phyloP scores from a whole-genome alignment of 164 flowering plant species.

The Vitis cinerea region DNA sequence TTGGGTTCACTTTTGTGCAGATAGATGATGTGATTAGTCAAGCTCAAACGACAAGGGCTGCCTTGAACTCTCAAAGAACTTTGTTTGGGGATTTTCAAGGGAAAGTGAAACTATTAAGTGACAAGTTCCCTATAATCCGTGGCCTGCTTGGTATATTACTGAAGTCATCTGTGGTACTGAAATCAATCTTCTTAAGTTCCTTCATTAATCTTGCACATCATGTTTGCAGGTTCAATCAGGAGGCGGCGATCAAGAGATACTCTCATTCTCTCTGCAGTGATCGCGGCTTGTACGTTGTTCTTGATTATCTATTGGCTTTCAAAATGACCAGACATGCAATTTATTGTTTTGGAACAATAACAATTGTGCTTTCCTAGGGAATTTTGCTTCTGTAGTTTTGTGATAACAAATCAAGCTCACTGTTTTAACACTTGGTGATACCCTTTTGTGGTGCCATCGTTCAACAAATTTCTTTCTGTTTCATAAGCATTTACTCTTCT shows the following conservation, averaged over 20 bases:
- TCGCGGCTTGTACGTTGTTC: constrained; percentile 93
- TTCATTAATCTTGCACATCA: not conserved
- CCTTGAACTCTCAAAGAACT: constrained; percentile 75
- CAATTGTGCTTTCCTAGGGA: constrained; percentile 1
- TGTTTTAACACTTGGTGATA: not conserved
- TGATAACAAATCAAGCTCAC: constrained; percentile 5
- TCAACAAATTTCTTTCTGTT: not conserved
- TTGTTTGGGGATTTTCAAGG: constrained; percentile 91
- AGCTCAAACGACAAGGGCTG: constrained; percentile 86
- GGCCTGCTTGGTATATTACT: constrained; percentile 71
- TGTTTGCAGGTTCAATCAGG: constrained; percentile 76
- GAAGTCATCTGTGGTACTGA: not conserved
- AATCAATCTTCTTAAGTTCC: not conserved
- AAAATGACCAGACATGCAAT: constrained; percentile 39
- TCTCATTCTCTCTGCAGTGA: constrained; percentile 85
- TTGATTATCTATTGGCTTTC: constrained; percentile 96
- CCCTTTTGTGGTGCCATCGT: not conserved
- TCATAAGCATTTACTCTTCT: no score
- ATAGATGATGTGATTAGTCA: constrained; percentile 95
- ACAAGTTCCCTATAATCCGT: constrained; percentile 88
- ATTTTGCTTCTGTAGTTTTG: constrained; percentile 25
- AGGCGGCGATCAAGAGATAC: constrained; percentile 88
- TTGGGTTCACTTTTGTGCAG: constrained; percentile 34
- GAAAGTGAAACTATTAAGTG: constrained; percentile 79
- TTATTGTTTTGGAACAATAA: constrained; percentile 5